Base-by-base conservation (phyloP, 1,284 basidiomycete genomes). In the Ceratobasidium sp. region DNA sequence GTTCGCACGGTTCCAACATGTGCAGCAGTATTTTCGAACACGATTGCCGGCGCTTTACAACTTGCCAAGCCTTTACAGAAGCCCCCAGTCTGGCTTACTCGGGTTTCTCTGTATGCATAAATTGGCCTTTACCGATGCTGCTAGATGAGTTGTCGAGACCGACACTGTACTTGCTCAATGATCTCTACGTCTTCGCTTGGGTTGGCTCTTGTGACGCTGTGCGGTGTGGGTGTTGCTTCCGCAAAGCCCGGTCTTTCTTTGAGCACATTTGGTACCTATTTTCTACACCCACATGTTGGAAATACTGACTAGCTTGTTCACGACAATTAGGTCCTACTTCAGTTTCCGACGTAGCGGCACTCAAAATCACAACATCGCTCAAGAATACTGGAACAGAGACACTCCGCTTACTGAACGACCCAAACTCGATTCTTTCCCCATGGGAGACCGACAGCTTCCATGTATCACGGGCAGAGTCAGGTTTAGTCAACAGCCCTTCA, bases 311-410 rank as follows among this genome's bases (percentile, higher is more conserved):
- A 16, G n/a, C 16, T 28, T 1, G 23, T 13, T 23, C 18, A 9
- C 26, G 11, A 41, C 43, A 47, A 26, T 32, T 47, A 71, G 67
- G 67, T 58, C 80, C 83, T 49, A 77, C 78, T 7, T 75, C 78
- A 30, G 83, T 85, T 41, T 76, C 79, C 52, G 80, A 79, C 73
- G 81, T 85, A 41, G 78, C 83, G 49, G 82, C 82, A 75, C 77
- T 85, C 66, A 83, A 83, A 77, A 80, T 85, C 62, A 77, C 77
- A 30, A 78, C 84, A 11, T 84, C 82, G 44, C 66, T 86, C 74
- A 82, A 80, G 74, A 86, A 86, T 81, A 85, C 83, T 62, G 85
- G 85, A 61, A 81, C 83, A 57, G 84, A 85, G 78, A 82, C 82
- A 69, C 74, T 86, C 69, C 84, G 82, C 76, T 77, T 86, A 57